Evolutionary conservation across 495 filamentous ascomycete species (phyloP).

Genomic region (Beverwykella pulmonaria): DNA sequence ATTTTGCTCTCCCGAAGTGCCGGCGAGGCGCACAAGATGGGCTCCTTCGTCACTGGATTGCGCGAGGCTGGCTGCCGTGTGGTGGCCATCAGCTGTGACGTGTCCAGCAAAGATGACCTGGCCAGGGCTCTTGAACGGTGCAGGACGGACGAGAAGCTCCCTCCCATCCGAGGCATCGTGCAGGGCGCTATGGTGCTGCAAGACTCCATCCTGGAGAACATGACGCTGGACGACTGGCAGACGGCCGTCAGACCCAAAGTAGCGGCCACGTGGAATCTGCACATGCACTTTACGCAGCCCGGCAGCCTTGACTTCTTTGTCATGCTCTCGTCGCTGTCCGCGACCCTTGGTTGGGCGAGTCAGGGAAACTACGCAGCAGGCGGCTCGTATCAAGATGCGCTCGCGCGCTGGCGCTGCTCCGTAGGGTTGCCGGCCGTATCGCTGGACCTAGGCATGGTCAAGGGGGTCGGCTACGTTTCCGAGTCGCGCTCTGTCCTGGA

Average conservation of each 20-base stretch:
- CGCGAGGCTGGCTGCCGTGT: too few relatives aligned
- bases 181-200: not conserved
- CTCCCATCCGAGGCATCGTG: not conserved
- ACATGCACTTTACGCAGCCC: not conserved
- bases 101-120: not conserved
- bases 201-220: not conserved
- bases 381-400: not conserved
- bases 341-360: not conserved
- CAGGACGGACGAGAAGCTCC: not conserved
- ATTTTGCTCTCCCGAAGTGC: too few relatives aligned
- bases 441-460: not conserved
- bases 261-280: not conserved
- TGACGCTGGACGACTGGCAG: not conserved
- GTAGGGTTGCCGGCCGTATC: not conserved
- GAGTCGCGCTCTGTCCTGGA: too few relatives aligned
- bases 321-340: not conserved
- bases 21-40: too few relatives aligned
- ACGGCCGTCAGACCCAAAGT: not conserved
- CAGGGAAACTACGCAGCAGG: slow-evolving; percentile 1
- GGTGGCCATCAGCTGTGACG: not conserved
- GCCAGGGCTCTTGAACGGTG: not conserved
- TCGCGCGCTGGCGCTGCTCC: not conserved
- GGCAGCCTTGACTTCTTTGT: not conserved
- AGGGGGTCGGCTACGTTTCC: not conserved
- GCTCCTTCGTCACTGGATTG: too few relatives aligned